Evolutionary conservation across 2,329 filamentous ascomycete genomes (phyloP).

Genomic region (Verticillium zaregamsianum): DNA sequence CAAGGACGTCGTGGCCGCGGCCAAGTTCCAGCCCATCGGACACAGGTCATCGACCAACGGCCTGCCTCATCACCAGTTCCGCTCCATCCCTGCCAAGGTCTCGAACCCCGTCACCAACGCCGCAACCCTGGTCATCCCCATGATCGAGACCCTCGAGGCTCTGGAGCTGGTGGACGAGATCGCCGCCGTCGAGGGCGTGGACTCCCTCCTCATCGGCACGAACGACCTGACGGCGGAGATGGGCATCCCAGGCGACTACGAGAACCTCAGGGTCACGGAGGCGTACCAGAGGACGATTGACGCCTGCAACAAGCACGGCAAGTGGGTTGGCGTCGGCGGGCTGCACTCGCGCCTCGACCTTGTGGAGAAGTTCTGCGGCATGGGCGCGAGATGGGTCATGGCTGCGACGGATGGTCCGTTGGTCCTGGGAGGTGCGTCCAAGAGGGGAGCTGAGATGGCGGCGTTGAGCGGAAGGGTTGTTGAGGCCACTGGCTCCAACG

Average conservation of each 20-base stretch:
- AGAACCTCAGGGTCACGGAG: conserved; percentile 21
- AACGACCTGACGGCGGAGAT: conserved; percentile 39
- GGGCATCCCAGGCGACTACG: conserved; percentile 36
- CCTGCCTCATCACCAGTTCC: conserved; percentile 29
- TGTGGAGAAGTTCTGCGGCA: conserved; percentile 14
- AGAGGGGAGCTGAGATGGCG: conserved; percentile 19
- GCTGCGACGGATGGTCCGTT: conserved; percentile 23
- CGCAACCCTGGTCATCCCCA: conserved; percentile 34
- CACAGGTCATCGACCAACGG: conserved; percentile 28
- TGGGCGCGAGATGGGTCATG: conserved; percentile 10
- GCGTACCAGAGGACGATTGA: conserved; percentile 27
- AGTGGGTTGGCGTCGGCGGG: conserved; percentile 35
- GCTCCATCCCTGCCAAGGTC: conserved; percentile 23
- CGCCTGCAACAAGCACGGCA: conserved; percentile 31
- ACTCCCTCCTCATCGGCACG: conserved; percentile 36
- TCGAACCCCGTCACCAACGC: conserved; percentile 28
- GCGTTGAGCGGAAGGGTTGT: conserved; percentile 14
- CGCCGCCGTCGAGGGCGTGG: conserved; percentile 34
- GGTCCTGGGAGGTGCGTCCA: conserved; percentile 18
- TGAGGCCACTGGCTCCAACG: conserved; percentile 5
- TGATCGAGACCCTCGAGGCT: conserved; percentile 35
- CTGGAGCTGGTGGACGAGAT: conserved; percentile 35
- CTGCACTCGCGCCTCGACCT: conserved; percentile 34
- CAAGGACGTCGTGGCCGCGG: conserved; percentile 27
- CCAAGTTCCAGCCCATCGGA: conserved; percentile 33